Evolutionary conservation across 495 filamentous ascomycete genomes (phyloP).

Genomic region (Penicillium simplicissimum): DNA sequence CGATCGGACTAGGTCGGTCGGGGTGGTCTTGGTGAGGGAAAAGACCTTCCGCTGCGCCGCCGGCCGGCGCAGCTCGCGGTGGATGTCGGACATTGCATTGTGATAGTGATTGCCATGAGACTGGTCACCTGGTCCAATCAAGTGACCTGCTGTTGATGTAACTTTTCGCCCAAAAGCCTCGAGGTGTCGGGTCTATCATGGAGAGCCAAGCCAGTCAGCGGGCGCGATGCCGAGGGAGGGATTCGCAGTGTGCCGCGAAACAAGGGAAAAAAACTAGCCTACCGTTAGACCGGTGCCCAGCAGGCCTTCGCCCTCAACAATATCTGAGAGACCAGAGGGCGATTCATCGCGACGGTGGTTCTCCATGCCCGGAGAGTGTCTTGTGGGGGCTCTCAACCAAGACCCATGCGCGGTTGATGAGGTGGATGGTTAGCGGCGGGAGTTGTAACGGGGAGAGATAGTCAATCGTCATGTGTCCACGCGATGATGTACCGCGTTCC

Average conservation of each 20-base stretch:
- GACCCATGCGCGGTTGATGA: slow-evolving; percentile 31
- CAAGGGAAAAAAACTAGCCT: slow-evolving; percentile 23
- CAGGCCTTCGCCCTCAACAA: slow-evolving; percentile 50
- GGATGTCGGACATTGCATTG: slow-evolving; percentile 83
- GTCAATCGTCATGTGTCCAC: slow-evolving; percentile 30
- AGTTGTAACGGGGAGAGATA: slow-evolving; percentile 24
- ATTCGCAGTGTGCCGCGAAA: slow-evolving; percentile 1
- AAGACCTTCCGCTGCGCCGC: slow-evolving; percentile 85
- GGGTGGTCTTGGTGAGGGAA: slow-evolving; percentile 80
- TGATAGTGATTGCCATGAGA: slow-evolving; percentile 62
- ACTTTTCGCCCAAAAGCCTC: slow-evolving; percentile 95
- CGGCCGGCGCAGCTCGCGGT: slow-evolving; percentile 82
- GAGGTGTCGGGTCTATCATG: slow-evolving; percentile 73
- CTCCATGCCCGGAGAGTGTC: slow-evolving; percentile 42
- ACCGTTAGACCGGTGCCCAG: slow-evolving; percentile 57
- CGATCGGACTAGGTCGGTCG: slow-evolving; percentile 89
- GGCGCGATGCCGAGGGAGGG: slow-evolving; percentile 7
- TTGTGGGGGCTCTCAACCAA: slow-evolving; percentile 28
- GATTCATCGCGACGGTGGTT: slow-evolving; percentile 49
- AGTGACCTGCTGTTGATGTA: slow-evolving; percentile 85
- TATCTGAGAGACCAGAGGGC: slow-evolving; percentile 48
- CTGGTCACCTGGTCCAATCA: slow-evolving; percentile 73
- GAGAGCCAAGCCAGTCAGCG: slow-evolving; percentile 8
- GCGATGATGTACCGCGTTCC: slow-evolving; percentile 45
- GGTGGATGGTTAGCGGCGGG: slow-evolving; percentile 18